Evolutionary conservation across 164 flowering plant species (phyloP).

Genomic region (Cinnamomum chago): DNA sequence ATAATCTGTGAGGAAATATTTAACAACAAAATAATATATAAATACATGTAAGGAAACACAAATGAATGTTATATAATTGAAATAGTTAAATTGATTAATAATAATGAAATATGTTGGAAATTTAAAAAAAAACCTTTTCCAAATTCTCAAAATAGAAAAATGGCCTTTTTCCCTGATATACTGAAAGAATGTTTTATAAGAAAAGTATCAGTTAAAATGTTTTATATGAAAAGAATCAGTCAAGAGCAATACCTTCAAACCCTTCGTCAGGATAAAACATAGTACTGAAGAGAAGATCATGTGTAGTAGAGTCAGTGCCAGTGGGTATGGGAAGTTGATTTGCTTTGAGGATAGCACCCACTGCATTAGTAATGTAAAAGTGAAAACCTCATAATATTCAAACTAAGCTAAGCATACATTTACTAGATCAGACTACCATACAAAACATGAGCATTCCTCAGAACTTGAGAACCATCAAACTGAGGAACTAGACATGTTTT

Average conservation of each 20-base stretch:
- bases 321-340: constrained; percentile 96
- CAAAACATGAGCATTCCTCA: neutral
- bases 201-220: neutral
- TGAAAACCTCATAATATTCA: constrained; percentile 10
- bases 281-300: constrained; percentile 96
- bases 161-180: neutral
- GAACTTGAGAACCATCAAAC: neutral
- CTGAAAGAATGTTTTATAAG: neutral
- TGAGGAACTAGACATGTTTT: neutral
- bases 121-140: neutral
- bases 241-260: constrained; percentile 61
- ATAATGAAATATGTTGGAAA: neutral
- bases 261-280: constrained; percentile 75
- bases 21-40: neutral
- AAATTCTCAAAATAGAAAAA: neutral
- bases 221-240: neutral
- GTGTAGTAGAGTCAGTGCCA: constrained; percentile 90
- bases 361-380: constrained; percentile 40
- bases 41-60: neutral
- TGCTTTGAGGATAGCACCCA: constrained; percentile 98
- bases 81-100: neutral
- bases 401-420: constrained; percentile 7
- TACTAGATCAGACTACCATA: neutral
- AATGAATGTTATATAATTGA: neutral
- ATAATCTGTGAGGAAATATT: constrained; percentile 47